Evolutionary conservation across 2,329 filamentous ascomycete genomes (phyloP), one percentile per base, ranked within the genome.

Genomic region (Alternaria burnsii): DNA sequence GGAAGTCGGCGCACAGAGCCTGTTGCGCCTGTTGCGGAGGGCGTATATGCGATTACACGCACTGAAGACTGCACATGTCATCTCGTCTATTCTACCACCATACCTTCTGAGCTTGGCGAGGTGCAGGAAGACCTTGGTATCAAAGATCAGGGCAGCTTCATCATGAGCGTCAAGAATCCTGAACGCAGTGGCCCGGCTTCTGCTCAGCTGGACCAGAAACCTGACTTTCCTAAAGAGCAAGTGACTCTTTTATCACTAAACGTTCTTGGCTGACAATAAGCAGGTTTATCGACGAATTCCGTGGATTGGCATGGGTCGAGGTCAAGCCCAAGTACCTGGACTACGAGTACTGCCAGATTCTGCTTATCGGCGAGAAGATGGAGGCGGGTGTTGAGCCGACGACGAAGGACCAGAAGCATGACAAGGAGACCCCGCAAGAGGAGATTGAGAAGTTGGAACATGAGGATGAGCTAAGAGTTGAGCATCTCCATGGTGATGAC

Each of bases 151-250:
- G 93, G 91, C 1, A 92, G 90, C 75, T 97, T 93, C 77, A 85
- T 94, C 53, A 78, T 94, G 53, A 92, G 89, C 66, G 88, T 91
- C 30, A 93, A 93, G 80, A 97, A 96, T 68, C 93, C 93, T 0
- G 83, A 89, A 57, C 87, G 85, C 36, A 84, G 88, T 3, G 87
- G 88, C 0, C 91, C 92, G 0, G 82, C 85, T 3, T 86, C 86
- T 61, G 86, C 88, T 1, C 83, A 82, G 46, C 80, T 96, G 1
- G 87, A 88, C 0, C 81, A 91, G 61, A 83, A 81, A 0, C 87
- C 93, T 0, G 86, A 90, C 3, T 97, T 89, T 76, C 87, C 92
- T 0, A 82, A 91, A 62, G 85, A 91, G 84, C 91, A 78, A 79
- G 87, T 78, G 8, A 12, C 3, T 0, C 5, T 1, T 40, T 5